These are phyloP conservation scores for Trichosporon sp. DNA, from an alignment of 1,284 basidiomycete genomes.

Conservation along the genomic window DNA sequence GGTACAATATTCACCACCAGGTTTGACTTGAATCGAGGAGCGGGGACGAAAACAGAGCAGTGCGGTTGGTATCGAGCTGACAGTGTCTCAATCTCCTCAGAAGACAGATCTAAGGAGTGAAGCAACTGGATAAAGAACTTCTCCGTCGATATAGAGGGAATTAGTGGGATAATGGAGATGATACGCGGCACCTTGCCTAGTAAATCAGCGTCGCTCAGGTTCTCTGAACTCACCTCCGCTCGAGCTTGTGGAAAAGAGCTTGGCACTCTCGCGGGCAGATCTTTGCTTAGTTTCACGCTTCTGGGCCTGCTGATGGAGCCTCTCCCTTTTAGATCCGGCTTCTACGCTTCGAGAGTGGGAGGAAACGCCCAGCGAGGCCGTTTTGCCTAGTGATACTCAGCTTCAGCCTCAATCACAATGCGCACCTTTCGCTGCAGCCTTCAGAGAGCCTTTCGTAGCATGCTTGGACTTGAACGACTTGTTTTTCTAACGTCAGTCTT, in stretches of 20 bases:
- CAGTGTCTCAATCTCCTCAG: constrained; percentile 49
- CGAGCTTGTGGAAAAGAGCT: constrained; percentile 49
- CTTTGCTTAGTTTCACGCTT: constrained; percentile 61
- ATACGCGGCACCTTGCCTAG: constrained; percentile 50
- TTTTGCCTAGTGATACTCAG: constrained; percentile 57
- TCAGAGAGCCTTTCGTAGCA: constrained; percentile 71
- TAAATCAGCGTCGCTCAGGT: background rate
- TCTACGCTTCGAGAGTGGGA: constrained; percentile 21
- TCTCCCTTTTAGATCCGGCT: constrained; percentile 38
- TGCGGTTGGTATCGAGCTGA: constrained; percentile 16
- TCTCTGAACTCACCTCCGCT: constrained; percentile 37
- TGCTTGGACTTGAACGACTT: constrained; percentile 87
- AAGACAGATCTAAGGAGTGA: constrained; percentile 59
- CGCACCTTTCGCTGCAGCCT: constrained; percentile 74
- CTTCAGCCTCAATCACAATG: background rate
- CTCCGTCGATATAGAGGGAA: constrained; percentile 55
- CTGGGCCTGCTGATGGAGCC: constrained; percentile 44
- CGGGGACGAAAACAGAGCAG: constrained; percentile 67
- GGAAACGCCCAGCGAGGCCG: constrained; percentile 45
- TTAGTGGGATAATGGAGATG: constrained; percentile 49
- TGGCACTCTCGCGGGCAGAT: constrained; percentile 54
- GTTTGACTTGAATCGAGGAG: constrained; percentile 80
- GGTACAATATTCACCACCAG: constrained; percentile 77
- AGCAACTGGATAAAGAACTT: constrained; percentile 70
- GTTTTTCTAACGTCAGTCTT: constrained; percentile 59